Base-by-base conservation (phyloP, 495 filamentous ascomycete genomes). In the Melanomma pulvis-pyrius region DNA sequence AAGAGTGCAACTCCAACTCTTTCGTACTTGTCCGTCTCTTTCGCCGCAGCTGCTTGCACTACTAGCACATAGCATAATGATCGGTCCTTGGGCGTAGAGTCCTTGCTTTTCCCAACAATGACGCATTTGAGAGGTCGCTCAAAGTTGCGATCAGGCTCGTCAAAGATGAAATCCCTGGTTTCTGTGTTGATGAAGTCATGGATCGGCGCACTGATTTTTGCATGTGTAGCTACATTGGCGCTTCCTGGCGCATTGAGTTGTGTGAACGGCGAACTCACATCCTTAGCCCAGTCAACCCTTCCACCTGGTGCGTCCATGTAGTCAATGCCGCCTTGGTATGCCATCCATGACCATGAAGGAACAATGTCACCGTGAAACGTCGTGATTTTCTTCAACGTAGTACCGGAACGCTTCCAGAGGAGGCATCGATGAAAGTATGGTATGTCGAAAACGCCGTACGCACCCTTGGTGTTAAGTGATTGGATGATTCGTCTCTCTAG, bases 401-500 rank as follows among this genome's bases (percentile, higher is more conserved):
- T 34, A 17, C 15, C 41, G 7, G 59, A 4, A 34, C 49, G 54
- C 34, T 59, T 54, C 67, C 67, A 70, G 2, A 70, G 57, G 6
- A 70, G 57, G 44, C 54, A 21, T 11, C 67, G 56, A 44, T 61
- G 51, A 1, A 61, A 28, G 49, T 25, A 54, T 4, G n/a, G n/a
- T 22, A 28, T 11, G 26, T 67, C 51, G 34, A 70, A 70, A 17
- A 70, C 41, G 15, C 67, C 67, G 30, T 52, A 67, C 2, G 59
- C 65, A 24, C 71, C 77, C 1, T 47, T 21, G 0, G 71, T 66
- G 0, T 65, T 24, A 21, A 79, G 58, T 1, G 57, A 59, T 0
- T 25, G 25, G 0, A 65, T 36, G 19, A 79, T 69, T 4, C 78
- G 69, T 39, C 73, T 68, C 25, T 78, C 68, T 0, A 79, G 67